Evolutionary conservation across 306 rosid genomes (phyloP), one percentile per base, ranked within the genome.

Genomic region (Cyamopsis tetragonoloba): DNA sequence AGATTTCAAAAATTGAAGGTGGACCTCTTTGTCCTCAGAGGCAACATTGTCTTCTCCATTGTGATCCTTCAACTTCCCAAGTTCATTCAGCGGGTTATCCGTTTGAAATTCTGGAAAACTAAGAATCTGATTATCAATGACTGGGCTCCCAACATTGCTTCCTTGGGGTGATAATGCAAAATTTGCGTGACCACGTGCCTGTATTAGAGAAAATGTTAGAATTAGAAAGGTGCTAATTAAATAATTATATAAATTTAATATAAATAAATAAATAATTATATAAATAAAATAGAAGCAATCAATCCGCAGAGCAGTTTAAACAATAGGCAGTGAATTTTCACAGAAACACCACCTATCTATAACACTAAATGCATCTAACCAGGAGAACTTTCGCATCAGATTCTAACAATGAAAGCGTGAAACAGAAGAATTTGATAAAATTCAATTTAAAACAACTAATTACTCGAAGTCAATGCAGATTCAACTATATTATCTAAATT

Each of bases 121-220:
- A 54, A 81, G 62, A 70, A 83, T 68, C 72, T 75, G 71, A 38
- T 70, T 71, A 59, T 73, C 82, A 22, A 85, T 70, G 43, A 71
- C 79, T 76, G 79, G 85, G 72, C 76, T 87, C 68, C 82, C 78
- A 31, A 71, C 80, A 51, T 60, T 62, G 53, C 81, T 80, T 64
- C 86, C 95, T 35, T 78, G 83, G 35, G 81, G 82, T 15, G 86
- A 78, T 48, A 85, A 79, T 2, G 86, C 89, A 72, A 75, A 83
- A 38, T 79, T 77, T 10, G 88, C 70, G 7, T 37, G 78, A 44
- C 76, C 74, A 2, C 61, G 73, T 65, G 73, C 69, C 95, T 87
- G 80, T 42, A 56, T 57, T 13, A 48, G 56, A 8, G 56, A 50
- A 30, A 72, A 56, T 49, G 49, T 61, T 59, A 51, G n/a, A n/a